Evolutionary conservation across 768 basidiomycete species (phyloP).

Genomic region (Russula sp.): DNA sequence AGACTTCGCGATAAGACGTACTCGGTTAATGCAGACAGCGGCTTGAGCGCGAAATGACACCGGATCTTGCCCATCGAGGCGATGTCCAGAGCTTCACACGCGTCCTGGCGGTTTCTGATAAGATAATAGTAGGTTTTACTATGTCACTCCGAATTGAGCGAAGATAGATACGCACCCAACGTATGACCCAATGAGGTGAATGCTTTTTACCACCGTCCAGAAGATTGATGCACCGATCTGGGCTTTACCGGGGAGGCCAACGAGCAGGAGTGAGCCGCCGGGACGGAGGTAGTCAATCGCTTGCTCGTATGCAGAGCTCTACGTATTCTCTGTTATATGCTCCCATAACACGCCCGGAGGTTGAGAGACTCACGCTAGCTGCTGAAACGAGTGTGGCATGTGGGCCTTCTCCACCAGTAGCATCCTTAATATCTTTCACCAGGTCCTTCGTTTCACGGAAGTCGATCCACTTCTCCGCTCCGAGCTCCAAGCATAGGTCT

Average conservation of each 20-base stretch:
- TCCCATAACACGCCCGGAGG: conserved; percentile 26
- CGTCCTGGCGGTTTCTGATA: conserved; percentile 76
- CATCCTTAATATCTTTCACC: conserved; percentile 54
- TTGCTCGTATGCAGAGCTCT: conserved; percentile 39
- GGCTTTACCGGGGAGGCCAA: conserved; percentile 61
- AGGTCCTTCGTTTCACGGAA: conserved; percentile 64
- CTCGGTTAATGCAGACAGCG: conserved; percentile 47
- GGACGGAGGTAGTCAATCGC: conserved; percentile 71
- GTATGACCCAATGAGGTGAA: conserved; percentile 46
- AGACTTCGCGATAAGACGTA: conserved; percentile 31
- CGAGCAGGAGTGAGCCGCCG: conserved; percentile 69
- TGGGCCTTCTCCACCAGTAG: conserved; percentile 63
- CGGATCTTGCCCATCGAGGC: conserved; percentile 67
- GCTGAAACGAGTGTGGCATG: conserved; percentile 64
- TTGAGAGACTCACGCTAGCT: conserved; percentile 35
- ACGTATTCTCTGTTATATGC: conserved; percentile 24
- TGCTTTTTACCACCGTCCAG: conserved; percentile 63
- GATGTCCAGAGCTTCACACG: conserved; percentile 72
- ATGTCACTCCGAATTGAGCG: background rate
- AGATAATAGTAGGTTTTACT: background rate
- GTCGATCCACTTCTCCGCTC: conserved; percentile 76
- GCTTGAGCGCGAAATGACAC: conserved; percentile 44
- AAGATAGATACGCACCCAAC: conserved; percentile 29
- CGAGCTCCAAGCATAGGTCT: conserved; percentile 51
- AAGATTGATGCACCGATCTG: conserved; percentile 58